Base-by-base conservation (phyloP, 495 filamentous ascomycete genomes). In the Neurospora tetrasperma region DNA sequence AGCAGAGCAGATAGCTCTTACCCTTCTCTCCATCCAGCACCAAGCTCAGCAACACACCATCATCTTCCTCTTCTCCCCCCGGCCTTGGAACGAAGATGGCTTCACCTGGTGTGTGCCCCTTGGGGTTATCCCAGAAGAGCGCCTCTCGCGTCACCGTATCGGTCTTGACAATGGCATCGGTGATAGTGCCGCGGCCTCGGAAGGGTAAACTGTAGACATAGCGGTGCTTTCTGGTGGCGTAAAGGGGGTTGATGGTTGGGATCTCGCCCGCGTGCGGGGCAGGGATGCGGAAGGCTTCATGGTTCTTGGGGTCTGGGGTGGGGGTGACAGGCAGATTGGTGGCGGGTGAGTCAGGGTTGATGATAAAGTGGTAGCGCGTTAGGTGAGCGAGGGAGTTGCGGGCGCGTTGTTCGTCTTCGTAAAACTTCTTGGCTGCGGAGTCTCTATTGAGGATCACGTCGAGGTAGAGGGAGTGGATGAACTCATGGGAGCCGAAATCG, bases 31-130 rank as follows among this genome's bases (percentile, higher is more conserved):
- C 91, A 78, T 96, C 89, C 12, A 96, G 82, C 3, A 95, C 87
- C 0, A 94, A 88, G 74, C 85, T 91, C 48, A 96, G 78, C 69
- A 94, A 78, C 1, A 93, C 87, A 0, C 93, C 92, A 43, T 92
- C 90, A 76, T 96, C 93, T 75, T 92, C 89, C 27, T 83, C 86
- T 8, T 75, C 75, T 0, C 73, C 68, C 3, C 23, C 74, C 2
- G 86, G 85, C 39, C 89, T 81, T 0, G 88, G 83, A 0, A 94
- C 83, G 73, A 95, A 94, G 66, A 94, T 90, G 0, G 91, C 84
- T 76, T 95, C 92, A 4, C 92, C 89, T 0, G 92, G 90, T 0
- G 87, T 91, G 69, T 94, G 91, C 0, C 86, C 90, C 69, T 86
- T 83, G 14, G 78, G 78, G 12, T 78, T 81, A 3, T 82, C 79